These are phyloP conservation scores for Gastrolobium bilobum DNA, from an alignment of 306 rosid genomes.

Conservation along the genomic window DNA sequence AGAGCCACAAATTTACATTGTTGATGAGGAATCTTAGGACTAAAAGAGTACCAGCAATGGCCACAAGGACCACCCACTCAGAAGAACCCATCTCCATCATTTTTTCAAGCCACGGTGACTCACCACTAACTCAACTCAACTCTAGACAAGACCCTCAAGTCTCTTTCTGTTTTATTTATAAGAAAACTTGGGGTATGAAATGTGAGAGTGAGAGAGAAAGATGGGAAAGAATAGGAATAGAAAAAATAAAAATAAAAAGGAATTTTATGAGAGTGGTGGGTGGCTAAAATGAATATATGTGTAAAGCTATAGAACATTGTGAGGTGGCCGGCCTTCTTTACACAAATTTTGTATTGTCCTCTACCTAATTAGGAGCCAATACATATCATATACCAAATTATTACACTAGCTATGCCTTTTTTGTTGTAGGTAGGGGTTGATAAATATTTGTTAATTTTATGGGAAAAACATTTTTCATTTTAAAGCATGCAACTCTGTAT, in stretches of 20 bases:
- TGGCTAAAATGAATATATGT: constrained; percentile 46
- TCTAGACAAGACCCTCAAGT: background rate
- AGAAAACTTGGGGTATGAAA: background rate
- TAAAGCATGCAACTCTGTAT: too few species aligned
- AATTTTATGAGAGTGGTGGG: constrained; percentile 34
- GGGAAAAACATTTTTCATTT: too few species aligned
- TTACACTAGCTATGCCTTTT: background rate
- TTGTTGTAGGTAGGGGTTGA: background rate
- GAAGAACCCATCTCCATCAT: constrained; percentile 46
- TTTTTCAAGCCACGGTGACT: background rate
- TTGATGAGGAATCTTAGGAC: constrained; percentile 52
- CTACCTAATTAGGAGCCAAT: constrained; percentile 23
- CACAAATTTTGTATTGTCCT: constrained; percentile 40
- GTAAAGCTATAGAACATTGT: constrained; percentile 38
- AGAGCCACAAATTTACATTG: constrained; percentile 70
- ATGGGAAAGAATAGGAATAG: background rate
- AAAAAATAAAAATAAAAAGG: background rate
- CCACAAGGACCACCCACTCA: constrained; percentile 38
- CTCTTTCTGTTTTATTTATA: constrained; percentile 47
- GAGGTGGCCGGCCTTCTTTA: constrained; percentile 51
- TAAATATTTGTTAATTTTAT: background rate
- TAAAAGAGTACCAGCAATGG: constrained; percentile 39
- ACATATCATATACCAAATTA: background rate
- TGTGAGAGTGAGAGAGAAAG: background rate
- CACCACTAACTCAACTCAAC: background rate